Conservation (phyloP, 2,329 filamentous ascomycete genomes). For the Domatiomyces globalis region DNA sequence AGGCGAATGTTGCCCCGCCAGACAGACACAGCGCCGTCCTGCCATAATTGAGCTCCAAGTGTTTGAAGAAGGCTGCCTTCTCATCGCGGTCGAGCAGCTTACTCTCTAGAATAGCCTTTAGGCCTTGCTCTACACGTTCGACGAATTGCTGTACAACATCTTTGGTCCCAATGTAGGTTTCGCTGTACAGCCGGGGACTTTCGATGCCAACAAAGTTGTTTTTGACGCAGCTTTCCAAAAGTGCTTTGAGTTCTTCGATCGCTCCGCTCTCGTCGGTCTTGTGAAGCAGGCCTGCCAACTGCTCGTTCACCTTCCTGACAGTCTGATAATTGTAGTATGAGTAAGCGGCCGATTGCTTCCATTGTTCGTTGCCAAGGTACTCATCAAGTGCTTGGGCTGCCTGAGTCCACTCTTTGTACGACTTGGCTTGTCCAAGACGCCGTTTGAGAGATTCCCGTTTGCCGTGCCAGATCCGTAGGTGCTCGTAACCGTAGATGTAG, state of each 20-base stretch:
- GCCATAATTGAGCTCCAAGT: conserved; percentile 79
- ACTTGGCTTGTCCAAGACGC: conserved; percentile 55
- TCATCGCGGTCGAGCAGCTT: conserved; percentile 53
- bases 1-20: conserved; percentile 86
- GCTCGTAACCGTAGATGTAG: conserved; percentile 88
- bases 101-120: conserved; percentile 56
- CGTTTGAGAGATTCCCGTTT: conserved; percentile 56
- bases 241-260: conserved; percentile 58
- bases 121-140: conserved; percentile 48
- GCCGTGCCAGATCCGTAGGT: conserved; percentile 80
- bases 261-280: conserved; percentile 28
- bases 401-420: conserved; percentile 69
- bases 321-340: conserved; percentile 81
- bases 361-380: conserved; percentile 56
- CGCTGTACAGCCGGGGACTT: conserved; percentile 85
- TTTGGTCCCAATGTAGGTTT: conserved; percentile 98
- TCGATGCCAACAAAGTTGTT: conserved; percentile 95
- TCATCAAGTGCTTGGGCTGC: conserved; percentile 66
- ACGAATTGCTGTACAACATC: conserved; percentile 79
- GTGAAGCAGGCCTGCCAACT: conserved; percentile 42
- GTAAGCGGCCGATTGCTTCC: conserved; percentile 41
- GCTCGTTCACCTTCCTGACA: conserved; percentile 59
- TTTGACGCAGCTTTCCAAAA: conserved; percentile 86
- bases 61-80: conserved; percentile 73
- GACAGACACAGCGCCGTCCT: conserved; percentile 86